phyloP scores from a whole-genome alignment of 768 basidiomycete genomes.

The Kwoniella pini region DNA sequence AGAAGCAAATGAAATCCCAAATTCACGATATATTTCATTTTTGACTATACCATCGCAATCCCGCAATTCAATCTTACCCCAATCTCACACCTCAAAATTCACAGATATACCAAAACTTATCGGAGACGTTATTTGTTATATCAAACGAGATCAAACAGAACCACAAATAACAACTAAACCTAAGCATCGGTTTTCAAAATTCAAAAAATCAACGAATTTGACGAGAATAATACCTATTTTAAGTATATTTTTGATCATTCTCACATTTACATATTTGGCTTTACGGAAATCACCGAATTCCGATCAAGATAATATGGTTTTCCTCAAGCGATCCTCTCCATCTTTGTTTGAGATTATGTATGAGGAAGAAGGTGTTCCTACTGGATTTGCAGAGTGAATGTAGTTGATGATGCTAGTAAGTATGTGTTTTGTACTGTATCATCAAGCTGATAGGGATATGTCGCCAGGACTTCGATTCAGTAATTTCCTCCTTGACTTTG shows the following conservation, averaged over 20 bases:
- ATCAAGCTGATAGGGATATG: too few species aligned
- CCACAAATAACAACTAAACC: conserved; percentile 6
- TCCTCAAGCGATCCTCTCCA: not conserved
- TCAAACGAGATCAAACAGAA: not conserved
- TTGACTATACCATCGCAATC: not conserved
- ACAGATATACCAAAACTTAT: too few species aligned
- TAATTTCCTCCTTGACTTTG: too few species aligned
- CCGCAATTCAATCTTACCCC: not conserved
- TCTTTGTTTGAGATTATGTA: not conserved
- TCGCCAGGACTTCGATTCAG: too few species aligned
- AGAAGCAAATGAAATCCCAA: conserved; percentile 1
- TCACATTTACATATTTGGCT: conserved; percentile 3
- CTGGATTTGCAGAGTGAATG: not conserved
- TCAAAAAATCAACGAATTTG: not conserved
- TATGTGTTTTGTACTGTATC: too few species aligned
- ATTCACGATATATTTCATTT: not conserved
- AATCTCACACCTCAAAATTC: not conserved
- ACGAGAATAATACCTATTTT: conserved; percentile 3
- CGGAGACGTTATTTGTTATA: too few species aligned
- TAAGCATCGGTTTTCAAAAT: not conserved
- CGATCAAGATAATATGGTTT: not conserved
- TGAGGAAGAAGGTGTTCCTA: not conserved
- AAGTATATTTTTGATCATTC: conserved; percentile 3
- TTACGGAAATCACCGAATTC: not conserved
- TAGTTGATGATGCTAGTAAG: too few species aligned